These are phyloP conservation scores for Chaetomiaceae sp. DNA, from an alignment of 2,329 filamentous ascomycete genomes.

Conservation along the genomic window DNA sequence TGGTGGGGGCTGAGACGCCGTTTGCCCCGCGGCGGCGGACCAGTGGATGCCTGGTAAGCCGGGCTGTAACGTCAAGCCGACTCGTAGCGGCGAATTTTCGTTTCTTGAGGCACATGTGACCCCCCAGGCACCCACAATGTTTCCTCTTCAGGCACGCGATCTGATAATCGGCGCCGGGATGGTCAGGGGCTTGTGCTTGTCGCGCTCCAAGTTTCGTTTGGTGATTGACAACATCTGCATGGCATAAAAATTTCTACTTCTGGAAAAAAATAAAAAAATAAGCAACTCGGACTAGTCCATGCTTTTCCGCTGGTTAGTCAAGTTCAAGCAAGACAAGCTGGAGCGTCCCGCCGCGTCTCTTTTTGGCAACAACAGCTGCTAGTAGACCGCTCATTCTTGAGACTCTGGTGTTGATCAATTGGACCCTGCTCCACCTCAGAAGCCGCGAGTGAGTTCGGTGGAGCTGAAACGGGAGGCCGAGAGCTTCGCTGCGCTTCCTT, in stretches of 20 bases:
- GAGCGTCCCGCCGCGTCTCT: no score
- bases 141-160: constrained; percentile 1
- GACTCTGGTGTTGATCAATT: not conserved
- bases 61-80: constrained; percentile 12
- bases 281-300: no score
- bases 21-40: not conserved
- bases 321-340: no score
- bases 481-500: not conserved
- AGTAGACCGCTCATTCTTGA: not conserved
- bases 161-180: constrained; percentile 6
- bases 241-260: not conserved
- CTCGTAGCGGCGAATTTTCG: constrained; percentile 24
- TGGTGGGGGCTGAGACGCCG: constrained; percentile 2
- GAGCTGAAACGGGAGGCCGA: not conserved
- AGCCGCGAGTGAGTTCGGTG: not conserved
- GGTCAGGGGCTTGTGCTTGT: not conserved
- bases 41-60: constrained; percentile 1
- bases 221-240: not conserved
- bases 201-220: not conserved
- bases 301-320: no score
- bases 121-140: not conserved
- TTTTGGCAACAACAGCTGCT: no score
- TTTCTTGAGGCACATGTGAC: constrained; percentile 22
- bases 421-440: not conserved
- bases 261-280: not conserved